Base-by-base conservation (phyloP, 2,329 filamentous ascomycete species). In the Samsoniella hepiali region DNA sequence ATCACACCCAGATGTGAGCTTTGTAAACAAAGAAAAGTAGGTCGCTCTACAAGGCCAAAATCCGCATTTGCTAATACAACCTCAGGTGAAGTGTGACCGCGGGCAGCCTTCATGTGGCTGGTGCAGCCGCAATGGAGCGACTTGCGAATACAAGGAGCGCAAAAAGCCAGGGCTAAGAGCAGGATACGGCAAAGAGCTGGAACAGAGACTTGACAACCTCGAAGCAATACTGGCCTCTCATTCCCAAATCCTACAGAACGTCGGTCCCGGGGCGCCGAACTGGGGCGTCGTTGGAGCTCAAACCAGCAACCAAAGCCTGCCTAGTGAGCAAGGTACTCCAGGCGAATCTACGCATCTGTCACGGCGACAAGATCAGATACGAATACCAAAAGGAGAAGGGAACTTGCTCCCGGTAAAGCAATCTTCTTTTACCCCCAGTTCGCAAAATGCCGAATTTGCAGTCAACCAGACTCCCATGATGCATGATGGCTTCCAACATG, bases 11-110 rank as follows among this genome's bases (percentile, higher is more conserved):
- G 87, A 71, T 89, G 91, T 72, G 91, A 93, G 76, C 82, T 90
- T 58, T 92, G 90, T 79, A 93, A 93, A 76, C 87, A 90, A 74
- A 81, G 91, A 78, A 94, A 93, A 81, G 90, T 91, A 76, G 62
- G 42, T 29, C 29, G 9, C 38, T 42, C 15, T 11, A 13, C n/a
- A 6, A 42, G 8, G 45, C 7, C 17, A 49, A 36, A 22, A 56
- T 44, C 17, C 63, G 69, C 61, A 71, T 64, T 31, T 10, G 45
- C 62, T 58, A 58, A 63, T 58, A 15, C 13, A 9, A n/a, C 2
- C 22, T 31, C 69, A 88, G 86, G 87, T 89, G 34, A 90, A 90
- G 82, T 91, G 89, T 75, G 90, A 93, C 75, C 85, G 91, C 42
- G 88, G 87, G 5, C 88, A 91, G 69, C 90, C 90, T 1, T 85